A percentile compares a stretch with the other conserved stretches of the same genome.
phyloP scores from a whole-genome alignment of 164 flowering plant genomes.

The Piper betle region DNA sequence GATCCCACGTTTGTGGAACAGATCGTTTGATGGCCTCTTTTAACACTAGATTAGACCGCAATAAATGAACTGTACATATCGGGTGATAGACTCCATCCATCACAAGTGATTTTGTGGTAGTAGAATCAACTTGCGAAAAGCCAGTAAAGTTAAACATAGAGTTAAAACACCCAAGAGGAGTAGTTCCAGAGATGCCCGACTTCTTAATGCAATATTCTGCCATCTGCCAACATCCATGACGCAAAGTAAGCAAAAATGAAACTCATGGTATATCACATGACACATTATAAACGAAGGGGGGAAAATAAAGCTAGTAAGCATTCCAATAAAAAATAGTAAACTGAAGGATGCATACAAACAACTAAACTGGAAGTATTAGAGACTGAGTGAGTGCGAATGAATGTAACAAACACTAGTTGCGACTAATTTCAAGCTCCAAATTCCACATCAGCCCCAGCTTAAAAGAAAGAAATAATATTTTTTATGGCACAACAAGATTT shows the following conservation, averaged over 20 bases:
- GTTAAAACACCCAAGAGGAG: slow-evolving; percentile 92
- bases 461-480: too few relatives aligned
- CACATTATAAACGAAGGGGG: too few relatives aligned
- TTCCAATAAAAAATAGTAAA: too few relatives aligned
- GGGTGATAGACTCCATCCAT: slow-evolving; percentile 71
- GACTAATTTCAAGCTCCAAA: too few relatives aligned
- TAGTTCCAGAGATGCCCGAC: slow-evolving; percentile 46
- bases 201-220: slow-evolving; percentile 61
- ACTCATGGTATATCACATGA: background rate
- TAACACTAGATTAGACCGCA: slow-evolving; percentile 37
- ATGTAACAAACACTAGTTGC: too few relatives aligned
- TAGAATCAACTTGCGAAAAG: slow-evolving; percentile 72
- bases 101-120: slow-evolving; percentile 82
- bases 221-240: slow-evolving; percentile 47
- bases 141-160: slow-evolving; percentile 97
- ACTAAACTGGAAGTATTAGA: too few relatives aligned
- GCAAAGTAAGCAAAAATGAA: too few relatives aligned
- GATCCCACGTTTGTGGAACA: slow-evolving; percentile 90
- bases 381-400: too few relatives aligned
- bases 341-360: too few relatives aligned
- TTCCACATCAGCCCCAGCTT: too few relatives aligned
- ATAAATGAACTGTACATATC: slow-evolving; percentile 39
- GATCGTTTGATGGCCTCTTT: slow-evolving; percentile 62
- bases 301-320: too few relatives aligned
- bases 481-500: too few relatives aligned